phyloP scores from a whole-genome alignment of 345 rosid genomes.

The Eucalyptus paniculata region DNA sequence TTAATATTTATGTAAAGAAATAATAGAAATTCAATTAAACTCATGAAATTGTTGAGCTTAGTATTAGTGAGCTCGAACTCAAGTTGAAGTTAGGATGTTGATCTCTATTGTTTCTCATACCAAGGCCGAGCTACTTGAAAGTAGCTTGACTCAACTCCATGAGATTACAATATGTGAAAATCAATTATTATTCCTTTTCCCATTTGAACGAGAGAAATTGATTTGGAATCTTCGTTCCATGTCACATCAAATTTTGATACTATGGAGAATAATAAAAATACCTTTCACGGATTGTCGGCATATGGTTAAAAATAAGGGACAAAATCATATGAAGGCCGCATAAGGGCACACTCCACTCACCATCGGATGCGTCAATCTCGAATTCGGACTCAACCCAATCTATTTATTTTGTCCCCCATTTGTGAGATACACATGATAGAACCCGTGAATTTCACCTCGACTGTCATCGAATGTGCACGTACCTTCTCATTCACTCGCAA shows the following conservation, averaged over 20 bases:
- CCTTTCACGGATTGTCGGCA: not conserved
- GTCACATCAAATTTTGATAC: not conserved
- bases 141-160: not conserved
- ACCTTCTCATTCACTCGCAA: no score
- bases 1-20: not conserved
- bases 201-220: not conserved
- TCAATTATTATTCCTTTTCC: not conserved
- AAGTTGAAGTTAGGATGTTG: not conserved
- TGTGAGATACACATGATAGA: accelerated
- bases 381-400: not conserved
- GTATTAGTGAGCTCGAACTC: not conserved
- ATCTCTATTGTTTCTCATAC: not conserved
- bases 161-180: not conserved
- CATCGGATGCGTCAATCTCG: accelerated
- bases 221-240: not conserved
- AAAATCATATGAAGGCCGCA: not conserved
- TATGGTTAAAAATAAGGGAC: not conserved
- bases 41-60: accelerated
- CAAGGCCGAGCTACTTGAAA: not conserved
- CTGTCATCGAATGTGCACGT: accelerated
- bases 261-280: accelerated
- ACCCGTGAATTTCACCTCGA: not conserved
- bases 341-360: accelerated
- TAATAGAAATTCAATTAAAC: not conserved
- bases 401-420: not conserved